A percentile compares a stretch with the other conserved stretches of the same genome.
Evolutionary conservation across 306 rosid genomes (phyloP).

Genomic region (Rosa multiflora): DNA sequence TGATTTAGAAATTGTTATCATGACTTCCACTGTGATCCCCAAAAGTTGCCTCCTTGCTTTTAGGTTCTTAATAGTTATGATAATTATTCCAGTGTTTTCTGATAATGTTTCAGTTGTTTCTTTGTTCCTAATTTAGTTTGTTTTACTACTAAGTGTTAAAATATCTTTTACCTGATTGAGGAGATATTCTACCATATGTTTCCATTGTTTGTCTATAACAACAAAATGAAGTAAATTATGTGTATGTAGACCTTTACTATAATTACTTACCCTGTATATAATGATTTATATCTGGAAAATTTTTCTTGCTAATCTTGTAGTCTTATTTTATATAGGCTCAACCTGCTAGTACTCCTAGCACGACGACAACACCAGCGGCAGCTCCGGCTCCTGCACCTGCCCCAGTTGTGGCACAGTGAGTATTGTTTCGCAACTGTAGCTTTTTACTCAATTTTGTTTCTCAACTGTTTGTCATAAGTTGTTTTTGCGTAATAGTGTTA

Average conservation of each 20-base stretch:
- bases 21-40: neutral
- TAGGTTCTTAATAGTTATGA: neutral
- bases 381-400: slow-evolving; percentile 42
- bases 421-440: slow-evolving; percentile 1
- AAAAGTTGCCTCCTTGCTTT: neutral
- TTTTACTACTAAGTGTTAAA: neutral
- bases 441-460: neutral
- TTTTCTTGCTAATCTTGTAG: neutral
- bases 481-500: neutral
- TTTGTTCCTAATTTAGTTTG: neutral
- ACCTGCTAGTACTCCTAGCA: slow-evolving; percentile 35
- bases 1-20: neutral
- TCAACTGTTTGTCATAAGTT: neutral
- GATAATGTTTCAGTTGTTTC: neutral
- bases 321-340: slow-evolving; percentile 28
- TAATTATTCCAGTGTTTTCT: too few relatives aligned
- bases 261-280: neutral
- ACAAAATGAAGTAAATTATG: neutral
- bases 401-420: slow-evolving; percentile 47
- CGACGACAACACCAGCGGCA: slow-evolving; percentile 27
- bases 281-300: neutral
- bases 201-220: neutral
- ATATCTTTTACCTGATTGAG: neutral
- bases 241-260: neutral
- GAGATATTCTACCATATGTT: neutral